Base-by-base conservation (phyloP, 768 basidiomycete species). In the Arthromyces matolae region DNA sequence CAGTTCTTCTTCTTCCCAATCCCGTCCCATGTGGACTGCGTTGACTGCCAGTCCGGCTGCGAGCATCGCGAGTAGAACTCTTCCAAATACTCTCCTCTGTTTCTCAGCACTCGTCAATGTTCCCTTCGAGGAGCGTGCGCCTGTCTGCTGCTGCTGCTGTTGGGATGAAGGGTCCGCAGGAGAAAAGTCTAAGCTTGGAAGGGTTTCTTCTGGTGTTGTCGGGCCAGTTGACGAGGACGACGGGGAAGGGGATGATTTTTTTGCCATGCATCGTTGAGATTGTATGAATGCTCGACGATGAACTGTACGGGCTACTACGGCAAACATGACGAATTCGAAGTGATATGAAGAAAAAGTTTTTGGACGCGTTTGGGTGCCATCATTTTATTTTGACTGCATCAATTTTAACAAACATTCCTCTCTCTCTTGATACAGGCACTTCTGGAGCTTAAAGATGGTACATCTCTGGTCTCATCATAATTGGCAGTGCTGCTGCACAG, bases 71-170 rank as follows among this genome's bases (percentile, higher is more conserved):
- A 87, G 60, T 16, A 79, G 73, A 1, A 82, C 56, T 28, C 86
- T 69, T 5, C 79, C 75, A 57, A 83, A 64, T 51, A 75, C 67
- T 52, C 78, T 70, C 50, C 90, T 75, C 59, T 76, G 76, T 55
- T 78, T 75, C 66, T 96, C 95, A 51, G 84, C 86, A 42, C 83
- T 83, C 14, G 87, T 87, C 44, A 92, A 75, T 12, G 83, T 80
- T 42, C 86, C 84, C 57, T 84, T 88, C 13, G 87, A 84, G 3
- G 88, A 90, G 62, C 71, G 75, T 42, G 89, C 89, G 12, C 89
- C 89, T 0, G 89, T 91, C 42, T 82, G 72, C 50, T 78, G 73
- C 27, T 62, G 60, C 45, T 66, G 72, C 22, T 63, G 61, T 45
- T 67, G 63, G 35, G 67, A 64, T 38, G 71, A 64, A 13, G 69